Percentiles rank a stretch among this genome's conserved stretches.
These are phyloP conservation scores for Linum lewisii DNA, from an alignment of 345 rosid genomes.

Conservation along the genomic window DNA sequence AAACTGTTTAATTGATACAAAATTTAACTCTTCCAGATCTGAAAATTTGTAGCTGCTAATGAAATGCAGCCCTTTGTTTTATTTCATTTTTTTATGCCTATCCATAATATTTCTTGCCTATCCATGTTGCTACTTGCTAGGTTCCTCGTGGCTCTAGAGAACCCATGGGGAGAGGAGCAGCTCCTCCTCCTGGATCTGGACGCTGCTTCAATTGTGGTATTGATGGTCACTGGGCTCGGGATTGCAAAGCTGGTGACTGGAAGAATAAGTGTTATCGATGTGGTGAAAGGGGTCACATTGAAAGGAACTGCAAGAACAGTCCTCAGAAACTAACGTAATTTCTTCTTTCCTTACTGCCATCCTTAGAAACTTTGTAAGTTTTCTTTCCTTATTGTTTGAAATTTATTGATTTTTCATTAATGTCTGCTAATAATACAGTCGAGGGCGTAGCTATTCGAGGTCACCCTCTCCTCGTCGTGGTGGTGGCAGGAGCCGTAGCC, in stretches of 20 bases:
- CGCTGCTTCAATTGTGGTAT: conserved; percentile 95
- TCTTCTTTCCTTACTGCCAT: no score
- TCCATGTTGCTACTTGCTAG: conserved; percentile 27
- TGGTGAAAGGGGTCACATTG: conserved; percentile 94
- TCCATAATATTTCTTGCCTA: no score
- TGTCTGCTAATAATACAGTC: conserved; percentile 16
- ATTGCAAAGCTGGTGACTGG: conserved; percentile 97
- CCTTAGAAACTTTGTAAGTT: no score
- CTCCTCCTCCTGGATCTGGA: conserved; percentile 75
- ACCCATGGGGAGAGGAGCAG: background rate
- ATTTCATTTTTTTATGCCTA: background rate
- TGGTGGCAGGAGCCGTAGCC: conserved; percentile 78
- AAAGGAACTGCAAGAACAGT: conserved; percentile 87
- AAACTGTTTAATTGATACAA: no score
- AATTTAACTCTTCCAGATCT: background rate
- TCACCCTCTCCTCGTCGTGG: conserved; percentile 69
- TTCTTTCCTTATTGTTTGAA: no score
- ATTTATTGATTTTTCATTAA: no score
- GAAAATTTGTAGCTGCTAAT: background rate
- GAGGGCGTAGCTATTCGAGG: conserved; percentile 56
- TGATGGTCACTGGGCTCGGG: conserved; percentile 98
- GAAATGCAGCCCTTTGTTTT: background rate
- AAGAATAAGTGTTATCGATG: conserved; percentile 94
- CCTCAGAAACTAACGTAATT: conserved; percentile 63
- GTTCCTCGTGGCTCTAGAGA: conserved; percentile 85